Base-by-base conservation (phyloP, 306 rosid genomes). In the Trifolium pratense region DNA sequence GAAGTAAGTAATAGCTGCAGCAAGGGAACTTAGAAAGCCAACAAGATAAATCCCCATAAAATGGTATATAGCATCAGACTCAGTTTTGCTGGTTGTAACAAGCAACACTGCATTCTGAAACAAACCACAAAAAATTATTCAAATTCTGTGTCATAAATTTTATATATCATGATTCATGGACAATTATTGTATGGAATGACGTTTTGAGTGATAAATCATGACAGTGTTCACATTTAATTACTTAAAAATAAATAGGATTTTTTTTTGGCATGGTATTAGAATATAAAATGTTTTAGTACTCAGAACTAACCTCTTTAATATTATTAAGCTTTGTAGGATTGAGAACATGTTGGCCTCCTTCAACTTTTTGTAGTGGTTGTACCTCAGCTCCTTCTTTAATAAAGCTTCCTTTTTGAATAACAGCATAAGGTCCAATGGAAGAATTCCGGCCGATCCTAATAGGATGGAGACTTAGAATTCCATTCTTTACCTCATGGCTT, bases 401-500 rank as follows among this genome's bases (percentile, higher is more conserved):
- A 59, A 84, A 67, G 68, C 86, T 83, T 71, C 97, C 98, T 68
- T 88, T 93, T 67, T 86, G 96, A 66, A 91, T 80, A 58, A 90
- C 84, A 74, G 98, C 83, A 68, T 89, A 93, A 70, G 98, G 96
- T 40, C 96, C 98, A 68, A 91, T 64, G 0, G 89, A 91, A 45
- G 92, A 85, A 70, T 84, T 78, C 70, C 74, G 82, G 23, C 97
- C 92, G 2, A 93, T 83, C 80, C 93, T 85, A 26, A 88, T 81
- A 12, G 96, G 92, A 45, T 65, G 84, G 78, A 93, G 86, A 80
- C 98, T 91, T 36, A 91, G 21, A 52, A 85, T 34, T 78, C 92
- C 97, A 79, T 93, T 89, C 82, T 76, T 93, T 46, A 93, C 91
- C 85, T 93, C 97, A 63, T 93, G 98, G 65, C 98, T 89, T 85